Base-by-base conservation (phyloP, 1,139 yeast species). In the Lodderomyces elongisporus region DNA sequence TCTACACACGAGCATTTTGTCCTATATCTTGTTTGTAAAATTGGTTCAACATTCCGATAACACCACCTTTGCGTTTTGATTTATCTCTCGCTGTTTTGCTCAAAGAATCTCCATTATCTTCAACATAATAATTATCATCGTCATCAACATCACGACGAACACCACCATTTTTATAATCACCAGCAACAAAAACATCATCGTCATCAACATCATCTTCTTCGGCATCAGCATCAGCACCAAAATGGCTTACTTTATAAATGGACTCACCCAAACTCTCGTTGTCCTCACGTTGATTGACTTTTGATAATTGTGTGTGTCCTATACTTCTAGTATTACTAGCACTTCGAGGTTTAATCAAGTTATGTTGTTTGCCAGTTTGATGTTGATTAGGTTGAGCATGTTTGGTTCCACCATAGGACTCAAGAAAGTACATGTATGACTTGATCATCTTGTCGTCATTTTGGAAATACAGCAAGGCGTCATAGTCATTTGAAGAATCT, bases 381-480 rank as follows among this genome's bases (percentile, higher is more conserved):
- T 36, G 36, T 14, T 35, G 43, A 16, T 33, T 33, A 25, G 32
- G 20, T 18, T 30, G 33, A 16, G 31, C 27, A 26, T 21, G 27
- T 28, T 36, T 43, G 20, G 41, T 37, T 20, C 43, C 40, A 29
- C 54, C 89, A 54, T 88, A 88, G 44, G 85, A 84, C 49, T 88
- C 95, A 46, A 88, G 62, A 53, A 89, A 89, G 54, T 87, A 80
- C 62, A 88, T 66, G 53, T 87, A 89, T 1, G 95, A 85, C 49
- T 87, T 87, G 53, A 85, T 77, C 96, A 89, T 89, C 54, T 89
- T 89, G 40, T 87, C 94, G 46, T 85, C 89, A 24, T 79, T 78
- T 17, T 49, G 41, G 21, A 37, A 33, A 23, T 47, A 54, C 12
- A 67, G 66, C 34, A 66, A 68, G 36, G 69, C 71, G 20, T 61